Base-by-base conservation (phyloP, 768 basidiomycete genomes). In the Kwoniella heveanensis region DNA sequence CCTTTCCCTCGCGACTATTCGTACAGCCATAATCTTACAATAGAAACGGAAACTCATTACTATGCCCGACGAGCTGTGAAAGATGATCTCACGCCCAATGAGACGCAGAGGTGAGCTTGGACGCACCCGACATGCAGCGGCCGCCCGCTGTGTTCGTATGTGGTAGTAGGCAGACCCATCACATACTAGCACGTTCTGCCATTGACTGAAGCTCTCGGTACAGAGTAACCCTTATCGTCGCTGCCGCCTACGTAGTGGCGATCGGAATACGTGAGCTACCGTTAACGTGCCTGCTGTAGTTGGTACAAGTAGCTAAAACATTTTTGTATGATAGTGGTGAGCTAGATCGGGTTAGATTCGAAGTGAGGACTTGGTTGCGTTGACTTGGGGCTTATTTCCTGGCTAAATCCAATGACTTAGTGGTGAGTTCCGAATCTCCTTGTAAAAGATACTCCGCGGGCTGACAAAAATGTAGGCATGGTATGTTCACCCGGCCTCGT, bases 211-310 rank as follows among this genome's bases (percentile, higher is more conserved):
- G 32, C 32, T 32, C 32, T 13, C 13, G 32, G 32, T 5, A 32
- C 48, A 79, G 78, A 57, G 66, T 72, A 10, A 80, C 79, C 2
- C 60, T 80, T 36, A 77, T 76, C 15, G 76, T 80, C 1, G 79
- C 77, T 21, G 79, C 67, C 26, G 69, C 66, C 30, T 79, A 79
- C 64, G 65, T 79, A 5, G 62, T 79, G 25, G 70, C 65, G 6
- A 79, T 79, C 25, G 78, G 59, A 7, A 72, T 79, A 49, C 50
- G 77, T 78, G 58, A 66, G 77, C 17, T 10, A 24, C 5, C 32
- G 13, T 32, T 13, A 6, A 5, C 10, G 22, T 49, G 5, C 48
- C 6, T 19, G 46, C n/a, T 19, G 46, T 47, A 8, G 22, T 19
- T 19, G 22, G 15, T 19, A 19, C 46, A 19, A 7, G 46, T 47